Evolutionary conservation across 768 basidiomycete species (phyloP).

Genomic region (Artomyces pyxidatus): DNA sequence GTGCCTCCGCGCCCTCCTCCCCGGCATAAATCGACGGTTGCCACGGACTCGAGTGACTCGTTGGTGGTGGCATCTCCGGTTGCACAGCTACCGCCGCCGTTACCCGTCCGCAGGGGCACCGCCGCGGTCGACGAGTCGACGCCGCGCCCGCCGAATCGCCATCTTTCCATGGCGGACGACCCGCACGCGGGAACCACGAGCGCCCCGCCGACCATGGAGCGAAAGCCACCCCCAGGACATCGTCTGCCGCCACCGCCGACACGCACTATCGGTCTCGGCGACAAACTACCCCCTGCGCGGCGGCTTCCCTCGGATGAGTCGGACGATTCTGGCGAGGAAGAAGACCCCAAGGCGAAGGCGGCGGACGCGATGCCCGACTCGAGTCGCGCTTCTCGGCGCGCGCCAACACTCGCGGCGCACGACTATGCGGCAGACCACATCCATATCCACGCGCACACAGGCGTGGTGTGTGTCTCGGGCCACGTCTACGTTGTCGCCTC

Average conservation of each 20-base stretch:
- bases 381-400: constrained; percentile 55
- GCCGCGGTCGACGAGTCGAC: neutral
- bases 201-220: constrained; percentile 12
- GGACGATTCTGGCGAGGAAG: constrained; percentile 35
- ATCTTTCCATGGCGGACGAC: constrained; percentile 7
- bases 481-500: constrained; percentile 50
- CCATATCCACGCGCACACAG: constrained; percentile 44
- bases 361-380: constrained; percentile 57
- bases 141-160: neutral
- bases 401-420: constrained; percentile 27
- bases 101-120: constrained; percentile 11
- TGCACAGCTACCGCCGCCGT: constrained; percentile 11
- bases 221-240: constrained; percentile 20
- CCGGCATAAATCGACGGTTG: neutral
- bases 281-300: constrained; percentile 60
- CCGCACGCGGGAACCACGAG: neutral
- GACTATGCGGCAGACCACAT: constrained; percentile 41
- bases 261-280: constrained; percentile 60
- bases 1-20: neutral
- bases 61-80: neutral
- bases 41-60: neutral
- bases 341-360: constrained; percentile 33
- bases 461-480: constrained; percentile 49
- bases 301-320: constrained; percentile 33
- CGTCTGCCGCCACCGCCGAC: constrained; percentile 65